Evolutionary conservation across 176 grass and related monocot genomes (phyloP).

Genomic region (Eleusine coracana): DNA sequence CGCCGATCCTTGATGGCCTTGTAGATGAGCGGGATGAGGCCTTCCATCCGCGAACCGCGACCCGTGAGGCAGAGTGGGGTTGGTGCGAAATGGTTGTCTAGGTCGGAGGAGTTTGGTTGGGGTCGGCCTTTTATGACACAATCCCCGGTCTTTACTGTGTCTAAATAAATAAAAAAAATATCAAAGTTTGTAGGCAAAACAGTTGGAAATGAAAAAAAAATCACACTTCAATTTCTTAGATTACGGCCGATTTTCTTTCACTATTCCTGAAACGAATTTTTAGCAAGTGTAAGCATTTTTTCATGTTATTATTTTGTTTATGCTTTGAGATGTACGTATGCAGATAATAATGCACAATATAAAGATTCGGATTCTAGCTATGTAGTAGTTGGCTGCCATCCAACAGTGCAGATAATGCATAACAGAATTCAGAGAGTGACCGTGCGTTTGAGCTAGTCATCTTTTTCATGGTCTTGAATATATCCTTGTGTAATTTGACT

Average conservation of each 20-base stretch:
- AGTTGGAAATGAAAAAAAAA: not conserved
- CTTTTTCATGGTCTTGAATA: not conserved
- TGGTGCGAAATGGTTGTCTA: slow-evolving; percentile 28
- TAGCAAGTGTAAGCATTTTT: not conserved
- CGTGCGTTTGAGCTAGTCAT: not conserved
- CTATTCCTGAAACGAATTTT: not conserved
- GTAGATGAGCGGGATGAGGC: slow-evolving; percentile 64
- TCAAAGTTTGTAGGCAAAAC: not conserved
- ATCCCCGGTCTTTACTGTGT: not conserved
- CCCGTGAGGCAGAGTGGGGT: not conserved
- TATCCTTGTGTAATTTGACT: not conserved
- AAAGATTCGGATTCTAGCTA: not conserved
- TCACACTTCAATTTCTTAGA: not conserved
- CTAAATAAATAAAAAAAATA: not conserved
- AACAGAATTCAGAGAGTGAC: not conserved
- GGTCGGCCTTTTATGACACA: slow-evolving; percentile 2
- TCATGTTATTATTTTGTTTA: too few species aligned
- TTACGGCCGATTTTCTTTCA: too few species aligned
- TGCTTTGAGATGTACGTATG: too few species aligned
- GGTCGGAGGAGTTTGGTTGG: not conserved
- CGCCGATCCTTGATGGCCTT: slow-evolving; percentile 61
- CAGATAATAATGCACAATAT: too few species aligned
- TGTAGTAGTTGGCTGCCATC: too few species aligned
- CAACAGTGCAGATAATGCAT: not conserved
- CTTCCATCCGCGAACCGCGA: slow-evolving; percentile 41